Evolutionary conservation across 73 alveolate genomes (phyloP), one percentile per base, ranked within the genome.

Genomic region (Diophrys appendiculata): DNA sequence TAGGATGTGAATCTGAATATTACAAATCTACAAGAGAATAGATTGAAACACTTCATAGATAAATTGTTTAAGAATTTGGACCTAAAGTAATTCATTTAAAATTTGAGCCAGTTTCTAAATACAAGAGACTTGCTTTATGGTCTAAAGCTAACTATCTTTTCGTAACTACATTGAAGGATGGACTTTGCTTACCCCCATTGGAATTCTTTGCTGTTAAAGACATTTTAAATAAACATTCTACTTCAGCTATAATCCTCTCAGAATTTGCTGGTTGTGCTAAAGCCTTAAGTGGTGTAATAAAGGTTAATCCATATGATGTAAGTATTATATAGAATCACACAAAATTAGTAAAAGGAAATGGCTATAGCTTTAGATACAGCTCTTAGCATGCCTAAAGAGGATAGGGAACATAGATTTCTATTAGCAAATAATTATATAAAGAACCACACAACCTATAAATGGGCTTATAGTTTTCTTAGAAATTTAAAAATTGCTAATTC

Each of bases 181-280:
- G 96, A 24, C 83, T 90, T 32, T 82, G 94, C 69, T 69, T 87
- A 33, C 92, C 85, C 0, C 91, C 96, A 23, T 82, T 90, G 11
- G 96, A 90, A 54, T 90, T 74, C 64, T 32, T 90, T 24, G 84
- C 88, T n/a, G 85, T 81, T n/a, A 86, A 83, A 76, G 54, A 82
- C 24, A 76, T 31, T 25, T 13, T 56, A 29, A 65, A 84, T 35
- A 68, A 76, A 29, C 54, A 73, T 18, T 67, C 72, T 3, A 52
- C 55, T 56, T 79, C 92, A 24, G 72, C 89, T 1, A 76, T 86
- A 0, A 73, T 92, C 29, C 82, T 92, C 26, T 75, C 91, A 53
- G 97, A 92, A 56, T 92, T 89, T 71, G 87, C 97, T 0, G 97
- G 95, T 22, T 91, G 95, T 67, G 77, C 83, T 68, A 77, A 95